phyloP scores from a whole-genome alignment of 495 filamentous ascomycete genomes.

The Chlorociboria aeruginascens region DNA sequence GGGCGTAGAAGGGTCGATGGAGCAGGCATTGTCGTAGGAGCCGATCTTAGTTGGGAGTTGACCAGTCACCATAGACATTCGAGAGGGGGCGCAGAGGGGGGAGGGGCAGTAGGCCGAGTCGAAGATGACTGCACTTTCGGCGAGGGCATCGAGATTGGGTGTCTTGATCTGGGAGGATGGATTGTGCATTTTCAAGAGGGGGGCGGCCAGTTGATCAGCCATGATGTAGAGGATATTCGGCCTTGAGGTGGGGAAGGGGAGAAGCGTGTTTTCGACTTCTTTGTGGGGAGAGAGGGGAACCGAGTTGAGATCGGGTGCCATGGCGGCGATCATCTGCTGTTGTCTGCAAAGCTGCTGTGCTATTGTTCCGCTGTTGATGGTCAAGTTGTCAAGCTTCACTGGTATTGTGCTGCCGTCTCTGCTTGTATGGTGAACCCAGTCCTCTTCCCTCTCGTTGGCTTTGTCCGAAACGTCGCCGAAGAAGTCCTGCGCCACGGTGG shows the following conservation, averaged over 20 bases:
- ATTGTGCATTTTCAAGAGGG: conserved; percentile 74
- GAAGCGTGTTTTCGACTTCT: conserved; percentile 1
- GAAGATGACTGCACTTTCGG: conserved; percentile 67
- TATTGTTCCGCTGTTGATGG: neutral
- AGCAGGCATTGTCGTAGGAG: conserved; percentile 76
- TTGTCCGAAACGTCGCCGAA: no score
- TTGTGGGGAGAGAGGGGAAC: conserved; percentile 26
- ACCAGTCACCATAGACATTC: conserved; percentile 81
- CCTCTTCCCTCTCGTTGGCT: no score
- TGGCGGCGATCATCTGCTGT: no score
- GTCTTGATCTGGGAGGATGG: conserved; percentile 71
- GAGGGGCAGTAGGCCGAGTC: conserved; percentile 84
- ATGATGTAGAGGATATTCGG: conserved; percentile 82
- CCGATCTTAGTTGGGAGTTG: conserved; percentile 78
- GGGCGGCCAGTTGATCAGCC: conserved; percentile 86
- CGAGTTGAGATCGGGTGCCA: conserved; percentile 45
- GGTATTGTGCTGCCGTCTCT: neutral
- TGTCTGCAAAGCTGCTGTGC: no score
- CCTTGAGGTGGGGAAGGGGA: conserved; percentile 21
- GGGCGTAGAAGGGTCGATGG: conserved; percentile 60
- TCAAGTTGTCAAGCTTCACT: neutral
- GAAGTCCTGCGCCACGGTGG: no score
- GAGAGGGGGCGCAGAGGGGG: conserved; percentile 76
- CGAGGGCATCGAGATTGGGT: conserved; percentile 72
- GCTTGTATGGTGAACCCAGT: no score